Percentiles rank a stretch among this genome's conserved stretches.
These are phyloP conservation scores for Trichaptum fuscoviolaceum DNA, from an alignment of 768 basidiomycete genomes.

Conservation along the genomic window DNA sequence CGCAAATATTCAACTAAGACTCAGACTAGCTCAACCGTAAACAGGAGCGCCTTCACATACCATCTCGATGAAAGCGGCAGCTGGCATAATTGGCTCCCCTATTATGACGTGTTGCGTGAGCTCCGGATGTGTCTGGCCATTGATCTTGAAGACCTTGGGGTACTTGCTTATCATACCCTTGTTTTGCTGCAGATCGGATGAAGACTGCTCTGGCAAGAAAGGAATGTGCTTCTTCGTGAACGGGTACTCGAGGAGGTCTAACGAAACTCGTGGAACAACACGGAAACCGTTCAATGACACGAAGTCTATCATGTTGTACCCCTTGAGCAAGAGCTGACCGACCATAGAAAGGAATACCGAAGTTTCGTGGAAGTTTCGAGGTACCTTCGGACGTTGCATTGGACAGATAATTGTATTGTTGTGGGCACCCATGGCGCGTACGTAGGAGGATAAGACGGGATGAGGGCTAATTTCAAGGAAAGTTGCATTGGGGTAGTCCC, in stretches of 20 bases:
- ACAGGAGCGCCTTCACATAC: constrained; percentile 16
- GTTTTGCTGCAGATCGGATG: constrained; percentile 11
- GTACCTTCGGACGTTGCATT: constrained; percentile 22
- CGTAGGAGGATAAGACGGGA: constrained; percentile 32
- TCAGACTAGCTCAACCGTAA: constrained; percentile 6
- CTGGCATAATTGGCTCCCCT: constrained; percentile 42
- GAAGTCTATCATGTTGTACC: constrained; percentile 29
- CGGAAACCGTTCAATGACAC: constrained; percentile 21
- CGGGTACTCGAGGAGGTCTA: constrained; percentile 25
- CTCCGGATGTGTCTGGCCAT: constrained; percentile 30
- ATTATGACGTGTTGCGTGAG: constrained; percentile 41
- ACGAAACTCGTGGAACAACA: constrained; percentile 12
- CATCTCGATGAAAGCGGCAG: constrained; percentile 38
- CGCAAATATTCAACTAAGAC: not conserved
- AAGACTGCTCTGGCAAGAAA: constrained; percentile 12
- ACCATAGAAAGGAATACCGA: constrained; percentile 20
- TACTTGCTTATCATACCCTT: constrained; percentile 30
- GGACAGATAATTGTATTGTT: constrained; percentile 20
- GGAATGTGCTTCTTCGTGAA: constrained; percentile 24
- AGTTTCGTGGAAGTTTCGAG: constrained; percentile 20
- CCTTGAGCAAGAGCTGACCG: constrained; percentile 25
- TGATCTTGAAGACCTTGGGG: constrained; percentile 29
- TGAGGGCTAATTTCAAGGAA: constrained; percentile 37
- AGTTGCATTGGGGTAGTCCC: constrained; percentile 18
- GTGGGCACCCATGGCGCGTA: constrained; percentile 20